A percentile compares a stretch with the other conserved stretches of the same genome.
These are phyloP conservation scores for Boletus reticulatus DNA, from an alignment of 768 basidiomycete species.

Conservation along the genomic window DNA sequence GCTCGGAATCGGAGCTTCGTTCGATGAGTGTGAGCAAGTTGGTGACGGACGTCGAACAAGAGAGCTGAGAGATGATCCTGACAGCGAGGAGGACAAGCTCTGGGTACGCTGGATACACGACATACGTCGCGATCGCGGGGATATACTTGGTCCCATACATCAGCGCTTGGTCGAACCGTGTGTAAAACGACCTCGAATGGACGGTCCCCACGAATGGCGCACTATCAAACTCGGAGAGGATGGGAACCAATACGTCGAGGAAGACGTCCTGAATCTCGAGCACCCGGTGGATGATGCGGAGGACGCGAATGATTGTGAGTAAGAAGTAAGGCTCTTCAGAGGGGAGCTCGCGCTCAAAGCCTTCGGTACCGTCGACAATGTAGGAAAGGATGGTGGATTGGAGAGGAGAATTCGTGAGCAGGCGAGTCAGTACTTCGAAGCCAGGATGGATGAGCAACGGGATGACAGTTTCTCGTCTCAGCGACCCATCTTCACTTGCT, in stretches of 20 bases:
- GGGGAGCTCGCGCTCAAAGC: constrained; percentile 68
- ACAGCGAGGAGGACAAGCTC: constrained; percentile 77
- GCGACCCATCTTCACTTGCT: constrained; percentile 48
- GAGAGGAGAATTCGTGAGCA: constrained; percentile 70
- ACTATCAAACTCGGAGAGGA: constrained; percentile 65
- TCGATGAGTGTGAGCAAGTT: constrained; percentile 78
- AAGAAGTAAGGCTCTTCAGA: constrained; percentile 71
- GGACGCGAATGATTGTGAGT: constrained; percentile 72
- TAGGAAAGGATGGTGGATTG: constrained; percentile 76
- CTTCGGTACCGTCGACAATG: constrained; percentile 75
- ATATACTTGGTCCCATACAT: constrained; percentile 69
- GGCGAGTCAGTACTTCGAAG: constrained; percentile 76
- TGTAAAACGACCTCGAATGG: constrained; percentile 68
- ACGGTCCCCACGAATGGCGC: constrained; percentile 51
- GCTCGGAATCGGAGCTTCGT: constrained; percentile 78
- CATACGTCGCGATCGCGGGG: constrained; percentile 80
- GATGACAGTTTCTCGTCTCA: constrained; percentile 52
- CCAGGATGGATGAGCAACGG: constrained; percentile 77
- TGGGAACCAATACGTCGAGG: constrained; percentile 81
- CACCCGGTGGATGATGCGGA: constrained; percentile 78
- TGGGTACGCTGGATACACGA: constrained; percentile 62
- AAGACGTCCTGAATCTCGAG: constrained; percentile 88
- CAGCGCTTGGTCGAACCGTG: constrained; percentile 70
- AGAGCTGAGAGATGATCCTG: constrained; percentile 69
- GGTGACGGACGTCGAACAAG: constrained; percentile 63